Percentiles rank a stretch among this genome's conserved stretches.
These are phyloP conservation scores for Neofusicoccum umdonicola DNA, from an alignment of 2,329 filamentous ascomycete genomes.

Conservation along the genomic window DNA sequence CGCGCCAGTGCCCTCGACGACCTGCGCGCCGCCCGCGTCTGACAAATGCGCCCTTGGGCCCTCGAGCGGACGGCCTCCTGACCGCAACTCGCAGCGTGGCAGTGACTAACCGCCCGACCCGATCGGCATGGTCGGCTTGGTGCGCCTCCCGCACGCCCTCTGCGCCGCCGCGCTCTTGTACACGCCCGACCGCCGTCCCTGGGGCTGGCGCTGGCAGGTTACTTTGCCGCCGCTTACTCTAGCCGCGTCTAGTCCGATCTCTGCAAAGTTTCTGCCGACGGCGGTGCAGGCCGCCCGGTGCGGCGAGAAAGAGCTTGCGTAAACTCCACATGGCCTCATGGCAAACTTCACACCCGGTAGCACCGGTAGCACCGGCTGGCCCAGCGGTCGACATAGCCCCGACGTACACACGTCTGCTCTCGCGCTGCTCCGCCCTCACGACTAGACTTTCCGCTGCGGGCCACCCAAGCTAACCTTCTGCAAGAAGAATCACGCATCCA, in stretches of 20 bases:
- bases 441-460: neutral
- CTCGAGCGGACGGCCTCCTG: neutral
- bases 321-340: neutral
- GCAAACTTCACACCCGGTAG: neutral
- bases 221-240: neutral
- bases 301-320: neutral
- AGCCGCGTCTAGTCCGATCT: neutral
- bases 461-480: neutral
- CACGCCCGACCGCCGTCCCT: neutral
- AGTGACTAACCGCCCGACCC: neutral
- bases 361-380: conserved; percentile 1
- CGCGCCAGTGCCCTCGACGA: neutral
- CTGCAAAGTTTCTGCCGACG: neutral
- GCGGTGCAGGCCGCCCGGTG: neutral
- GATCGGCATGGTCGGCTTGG: neutral
- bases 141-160: neutral
- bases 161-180: neutral
- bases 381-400: neutral
- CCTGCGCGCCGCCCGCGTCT: conserved; percentile 5
- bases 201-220: neutral
- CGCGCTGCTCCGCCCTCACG: neutral
- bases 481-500: neutral
- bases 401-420: neutral
- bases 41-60: conserved; percentile 3
- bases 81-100: neutral